phyloP scores from a whole-genome alignment of 257 asterid species.

The Verbascum thapsus region DNA sequence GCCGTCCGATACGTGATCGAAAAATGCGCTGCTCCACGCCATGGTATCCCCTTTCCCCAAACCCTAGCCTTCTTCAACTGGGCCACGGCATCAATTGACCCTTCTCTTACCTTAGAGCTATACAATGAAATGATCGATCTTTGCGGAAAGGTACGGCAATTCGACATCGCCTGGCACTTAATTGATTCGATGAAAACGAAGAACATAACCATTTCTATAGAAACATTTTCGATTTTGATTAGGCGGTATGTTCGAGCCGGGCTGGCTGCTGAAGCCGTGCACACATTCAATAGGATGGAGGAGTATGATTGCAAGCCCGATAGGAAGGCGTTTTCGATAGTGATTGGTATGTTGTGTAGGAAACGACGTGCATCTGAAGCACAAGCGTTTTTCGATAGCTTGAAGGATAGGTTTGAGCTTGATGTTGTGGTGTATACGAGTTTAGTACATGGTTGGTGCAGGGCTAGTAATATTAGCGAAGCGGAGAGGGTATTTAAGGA shows the following conservation, averaged over 20 bases:
- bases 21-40: slow-evolving; percentile 74
- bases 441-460: slow-evolving; percentile 88
- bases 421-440: slow-evolving; percentile 86
- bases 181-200: slow-evolving; percentile 60
- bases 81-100: slow-evolving; percentile 39
- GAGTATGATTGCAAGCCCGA: slow-evolving; percentile 80
- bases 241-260: slow-evolving; percentile 87
- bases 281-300: slow-evolving; percentile 76
- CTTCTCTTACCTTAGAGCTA: slow-evolving; percentile 32
- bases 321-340: slow-evolving; percentile 56
- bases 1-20: slow-evolving; percentile 56
- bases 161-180: slow-evolving; percentile 78
- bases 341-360: slow-evolving; percentile 64
- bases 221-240: slow-evolving; percentile 66
- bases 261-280: slow-evolving; percentile 74
- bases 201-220: slow-evolving; percentile 43
- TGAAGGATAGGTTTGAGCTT: slow-evolving; percentile 65
- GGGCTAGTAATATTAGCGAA: slow-evolving; percentile 64
- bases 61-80: slow-evolving; percentile 88
- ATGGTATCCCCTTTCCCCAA: slow-evolving; percentile 81
- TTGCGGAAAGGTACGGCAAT: slow-evolving; percentile 77
- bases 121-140: slow-evolving; percentile 75
- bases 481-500: slow-evolving; percentile 78
- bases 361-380: slow-evolving; percentile 80
- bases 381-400: slow-evolving; percentile 74